Base-by-base conservation (phyloP, 495 filamentous ascomycete genomes). In the Podospora bellae-mahoneyi region DNA sequence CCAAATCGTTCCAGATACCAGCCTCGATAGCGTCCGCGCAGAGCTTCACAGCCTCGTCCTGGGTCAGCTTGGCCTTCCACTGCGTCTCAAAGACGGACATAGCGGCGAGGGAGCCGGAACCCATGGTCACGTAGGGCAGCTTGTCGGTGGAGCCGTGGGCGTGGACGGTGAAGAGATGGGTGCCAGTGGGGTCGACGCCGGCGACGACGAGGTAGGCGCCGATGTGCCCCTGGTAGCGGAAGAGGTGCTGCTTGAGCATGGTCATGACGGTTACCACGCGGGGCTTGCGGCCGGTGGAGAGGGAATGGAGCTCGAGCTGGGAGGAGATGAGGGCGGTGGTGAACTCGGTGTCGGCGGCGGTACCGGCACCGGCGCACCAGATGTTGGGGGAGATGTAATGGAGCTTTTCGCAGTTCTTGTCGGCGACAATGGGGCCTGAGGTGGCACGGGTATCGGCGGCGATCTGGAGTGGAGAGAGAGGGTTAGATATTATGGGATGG, bases 401-500 rank as follows among this genome's bases (percentile, higher is more conserved):
- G 62, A 99, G 88, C 84, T 99, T 99, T 82, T 99, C 92, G 82
- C 96, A 99, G 88, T 99, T 99, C 92, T 99, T 99, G 88, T 99
- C 96, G 77, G 96, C 96, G 74, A 99, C 96, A 79, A 99, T 99
- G 55, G 94, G 92, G 20, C 96, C 96, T 69, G 91, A 94, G 55
- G 96, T 99, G 65, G 96, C 96, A 88, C 96, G 88, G 72, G 96
- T 99, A 83, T 98, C 96, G 83, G 94, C 93, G 68, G 93, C 93
- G 81, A 97, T 97, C 90, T 92, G 75, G 60, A n/a, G 62, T 1
- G 19, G 39, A 32, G 60, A 20, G 39, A 32, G 60, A 20, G 65
- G n/a, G 27, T 67, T 60, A 32, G 34, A 34, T 53, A 44, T 2
- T 20, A 20, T 18, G 19, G 23, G 26, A 28, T 18, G 20, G 19